phyloP scores from a whole-genome alignment of 2,329 filamentous ascomycete genomes.

The Diaporthe batatas region DNA sequence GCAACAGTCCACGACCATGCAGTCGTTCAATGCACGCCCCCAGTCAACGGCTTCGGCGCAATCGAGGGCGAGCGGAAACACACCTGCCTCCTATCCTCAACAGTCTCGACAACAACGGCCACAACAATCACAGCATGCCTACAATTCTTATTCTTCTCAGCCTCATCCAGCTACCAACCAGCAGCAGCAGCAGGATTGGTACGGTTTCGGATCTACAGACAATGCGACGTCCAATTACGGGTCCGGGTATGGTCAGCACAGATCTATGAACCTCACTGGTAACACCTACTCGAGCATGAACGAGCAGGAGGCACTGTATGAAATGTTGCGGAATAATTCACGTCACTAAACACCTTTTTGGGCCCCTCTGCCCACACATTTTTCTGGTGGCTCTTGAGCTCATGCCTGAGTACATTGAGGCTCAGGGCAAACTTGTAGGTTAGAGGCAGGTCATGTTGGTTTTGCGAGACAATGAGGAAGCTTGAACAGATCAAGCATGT shows the following conservation, averaged over 20 bases:
- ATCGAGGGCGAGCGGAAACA: constrained; percentile 42
- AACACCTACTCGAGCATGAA: constrained; percentile 48
- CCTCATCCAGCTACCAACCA: constrained; percentile 44
- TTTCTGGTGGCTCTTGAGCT: background rate
- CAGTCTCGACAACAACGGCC: constrained; percentile 44
- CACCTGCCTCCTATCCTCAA: constrained; percentile 46
- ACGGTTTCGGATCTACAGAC: constrained; percentile 49
- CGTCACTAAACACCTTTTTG: constrained; percentile 27
- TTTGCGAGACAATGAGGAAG: background rate
- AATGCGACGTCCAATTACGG: constrained; percentile 45
- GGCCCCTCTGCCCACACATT: background rate
- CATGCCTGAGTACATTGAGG: background rate
- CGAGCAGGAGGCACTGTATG: constrained; percentile 47
- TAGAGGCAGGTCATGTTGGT: background rate
- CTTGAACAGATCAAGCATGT: background rate
- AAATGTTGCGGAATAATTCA: constrained; percentile 44
- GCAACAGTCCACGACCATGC: constrained; percentile 42
- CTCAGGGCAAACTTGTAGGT: background rate
- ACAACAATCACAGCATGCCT: constrained; percentile 46
- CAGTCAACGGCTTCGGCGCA: constrained; percentile 46
- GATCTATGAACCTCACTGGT: constrained; percentile 47
- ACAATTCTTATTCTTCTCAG: constrained; percentile 48
- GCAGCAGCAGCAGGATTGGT: constrained; percentile 51
- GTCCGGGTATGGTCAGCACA: constrained; percentile 44
- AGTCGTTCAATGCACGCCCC: constrained; percentile 46